Percentiles rank a stretch among this genome's conserved stretches.
These are phyloP conservation scores for Colletotrichum sp. DNA, from an alignment of 2,329 filamentous ascomycete genomes.

Conservation along the genomic window DNA sequence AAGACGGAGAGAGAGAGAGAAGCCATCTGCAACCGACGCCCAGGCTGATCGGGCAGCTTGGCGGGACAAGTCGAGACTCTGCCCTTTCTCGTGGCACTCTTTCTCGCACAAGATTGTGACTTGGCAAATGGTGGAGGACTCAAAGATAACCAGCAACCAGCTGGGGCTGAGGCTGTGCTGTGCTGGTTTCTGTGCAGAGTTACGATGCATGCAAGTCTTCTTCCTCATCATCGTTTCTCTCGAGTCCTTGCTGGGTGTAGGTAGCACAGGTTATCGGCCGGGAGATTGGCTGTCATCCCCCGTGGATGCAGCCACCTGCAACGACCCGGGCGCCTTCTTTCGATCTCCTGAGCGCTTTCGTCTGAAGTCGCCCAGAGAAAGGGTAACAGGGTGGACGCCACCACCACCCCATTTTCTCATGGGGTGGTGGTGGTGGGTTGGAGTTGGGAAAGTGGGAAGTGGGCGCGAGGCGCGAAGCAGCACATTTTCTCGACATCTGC, in stretches of 20 bases:
- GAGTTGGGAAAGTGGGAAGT: neutral
- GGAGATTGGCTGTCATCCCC: conserved; percentile 6
- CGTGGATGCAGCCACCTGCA: conserved; percentile 15
- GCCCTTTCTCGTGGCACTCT: neutral
- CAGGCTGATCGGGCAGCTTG: conserved; percentile 15
- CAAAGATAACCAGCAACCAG: neutral
- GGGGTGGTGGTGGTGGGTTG: neutral
- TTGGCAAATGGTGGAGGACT: neutral
- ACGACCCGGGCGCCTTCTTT: neutral
- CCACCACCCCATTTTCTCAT: neutral
- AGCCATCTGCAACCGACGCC: conserved; percentile 13
- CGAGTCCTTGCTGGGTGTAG: neutral
- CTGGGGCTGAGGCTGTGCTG: neutral
- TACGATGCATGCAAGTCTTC: neutral
- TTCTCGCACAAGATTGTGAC: neutral
- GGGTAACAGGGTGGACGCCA: neutral
- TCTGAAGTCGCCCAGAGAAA: conserved; percentile 6
- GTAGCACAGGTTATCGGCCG: neutral
- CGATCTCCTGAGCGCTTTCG: conserved; percentile 11
- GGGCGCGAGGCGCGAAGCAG: neutral
- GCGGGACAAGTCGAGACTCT: neutral
- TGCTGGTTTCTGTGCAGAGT: neutral
- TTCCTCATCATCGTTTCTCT: neutral
- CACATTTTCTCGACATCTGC: neutral
- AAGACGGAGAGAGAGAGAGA: neutral